Percentiles rank a stretch among this genome's conserved stretches.
Conservation (phyloP, 2,329 filamentous ascomycete species). For the Aaosphaeria arxii region DNA sequence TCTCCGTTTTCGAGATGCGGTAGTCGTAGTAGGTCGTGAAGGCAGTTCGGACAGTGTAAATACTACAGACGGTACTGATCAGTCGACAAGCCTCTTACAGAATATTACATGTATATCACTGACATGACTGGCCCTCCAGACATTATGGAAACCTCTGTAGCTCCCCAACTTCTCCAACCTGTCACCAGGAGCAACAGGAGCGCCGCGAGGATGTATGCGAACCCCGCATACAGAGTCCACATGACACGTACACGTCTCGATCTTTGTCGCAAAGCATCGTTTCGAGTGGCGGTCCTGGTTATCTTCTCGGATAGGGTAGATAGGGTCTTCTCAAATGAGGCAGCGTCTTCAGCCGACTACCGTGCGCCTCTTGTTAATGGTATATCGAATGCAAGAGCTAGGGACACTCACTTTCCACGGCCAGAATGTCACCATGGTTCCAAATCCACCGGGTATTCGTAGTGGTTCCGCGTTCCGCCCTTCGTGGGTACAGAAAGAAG, state of each 20-base stretch:
- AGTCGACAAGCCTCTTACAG: background rate
- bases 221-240: slow-evolving; percentile 85
- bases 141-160: slow-evolving; percentile 74
- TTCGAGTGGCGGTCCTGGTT: slow-evolving; percentile 65
- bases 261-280: slow-evolving; percentile 70
- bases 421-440: slow-evolving; percentile 76
- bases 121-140: slow-evolving; percentile 76
- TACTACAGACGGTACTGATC: slow-evolving; percentile 49
- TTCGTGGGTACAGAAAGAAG: slow-evolving; percentile 18
- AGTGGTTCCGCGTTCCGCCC: slow-evolving; percentile 22
- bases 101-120: slow-evolving; percentile 23
- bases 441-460: slow-evolving; percentile 1
- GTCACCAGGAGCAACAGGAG: slow-evolving; percentile 82
- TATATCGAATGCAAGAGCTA: background rate
- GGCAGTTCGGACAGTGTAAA: slow-evolving; percentile 68
- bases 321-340: slow-evolving; percentile 89
- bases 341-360: slow-evolving; percentile 78
- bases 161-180: slow-evolving; percentile 74
- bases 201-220: slow-evolving; percentile 84
- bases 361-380: slow-evolving; percentile 11
- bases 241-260: slow-evolving; percentile 79
- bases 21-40: slow-evolving; percentile 75
- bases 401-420: slow-evolving; percentile 66
- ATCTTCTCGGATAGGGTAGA: slow-evolving; percentile 82
- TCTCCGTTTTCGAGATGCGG: slow-evolving; percentile 68